Evolutionary conservation across 2,329 filamentous ascomycete genomes (phyloP).

Genomic region (Rhynchosporium secalis): DNA sequence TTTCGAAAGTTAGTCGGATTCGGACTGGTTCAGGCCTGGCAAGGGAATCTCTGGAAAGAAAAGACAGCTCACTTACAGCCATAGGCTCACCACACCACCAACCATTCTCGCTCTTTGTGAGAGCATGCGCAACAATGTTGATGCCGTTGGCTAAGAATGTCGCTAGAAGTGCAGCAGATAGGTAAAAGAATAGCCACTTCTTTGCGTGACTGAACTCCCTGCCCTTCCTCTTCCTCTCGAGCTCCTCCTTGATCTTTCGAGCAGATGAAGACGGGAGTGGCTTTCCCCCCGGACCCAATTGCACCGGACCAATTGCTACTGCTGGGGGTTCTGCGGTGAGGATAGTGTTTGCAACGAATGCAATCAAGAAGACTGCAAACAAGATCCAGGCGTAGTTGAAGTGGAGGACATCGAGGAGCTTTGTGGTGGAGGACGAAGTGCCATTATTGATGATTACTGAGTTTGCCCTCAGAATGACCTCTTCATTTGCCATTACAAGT

Average conservation of each 20-base stretch:
- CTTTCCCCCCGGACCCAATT: conserved; percentile 83
- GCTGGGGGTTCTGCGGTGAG: conserved; percentile 46
- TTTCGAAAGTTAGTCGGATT: conserved; percentile 25
- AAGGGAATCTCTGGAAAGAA: neutral
- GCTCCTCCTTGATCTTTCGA: conserved; percentile 46
- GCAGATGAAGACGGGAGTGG: conserved; percentile 61
- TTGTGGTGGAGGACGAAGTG: conserved; percentile 11
- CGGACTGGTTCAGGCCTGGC: neutral
- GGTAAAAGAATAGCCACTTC: conserved; percentile 73
- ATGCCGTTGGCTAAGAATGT: conserved; percentile 76
- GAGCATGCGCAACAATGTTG: conserved; percentile 72
- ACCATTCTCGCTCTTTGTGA: conserved; percentile 61
- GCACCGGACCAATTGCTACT: conserved; percentile 41
- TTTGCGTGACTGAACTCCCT: conserved; percentile 61
- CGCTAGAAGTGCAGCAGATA: conserved; percentile 68
- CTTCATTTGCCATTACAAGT: conserved; percentile 38
- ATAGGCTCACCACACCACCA: conserved; percentile 84
- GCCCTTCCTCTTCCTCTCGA: conserved; percentile 44
- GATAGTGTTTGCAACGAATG: conserved; percentile 63
- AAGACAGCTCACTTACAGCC: conserved; percentile 57
- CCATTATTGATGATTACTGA: conserved; percentile 18
- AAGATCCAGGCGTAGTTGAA: conserved; percentile 62
- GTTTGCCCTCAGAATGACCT: conserved; percentile 31
- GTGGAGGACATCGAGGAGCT: conserved; percentile 36
- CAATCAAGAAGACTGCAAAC: conserved; percentile 61